Percentiles rank a stretch among this genome's conserved stretches.
Evolutionary conservation across 2,329 filamentous ascomycete species (phyloP).

Genomic region (Talaromyces sp.): DNA sequence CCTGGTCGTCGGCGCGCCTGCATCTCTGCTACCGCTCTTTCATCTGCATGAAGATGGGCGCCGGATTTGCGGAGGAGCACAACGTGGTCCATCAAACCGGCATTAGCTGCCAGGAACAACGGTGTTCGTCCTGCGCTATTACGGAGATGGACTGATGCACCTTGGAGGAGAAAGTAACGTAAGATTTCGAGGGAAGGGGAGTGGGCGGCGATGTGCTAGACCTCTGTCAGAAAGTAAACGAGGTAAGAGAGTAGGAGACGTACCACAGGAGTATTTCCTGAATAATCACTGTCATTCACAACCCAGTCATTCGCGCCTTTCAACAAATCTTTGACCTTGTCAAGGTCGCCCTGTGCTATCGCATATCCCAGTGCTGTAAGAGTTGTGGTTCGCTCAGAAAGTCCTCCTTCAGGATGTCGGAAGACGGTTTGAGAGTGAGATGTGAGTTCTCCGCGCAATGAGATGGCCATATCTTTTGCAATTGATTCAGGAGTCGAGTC

Average conservation of each 20-base stretch:
- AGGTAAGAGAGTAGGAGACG: slow-evolving; percentile 15
- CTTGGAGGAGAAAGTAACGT: slow-evolving; percentile 54
- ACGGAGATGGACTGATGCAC: slow-evolving; percentile 58
- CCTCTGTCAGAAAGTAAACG: neutral
- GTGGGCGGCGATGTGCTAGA: slow-evolving; percentile 56
- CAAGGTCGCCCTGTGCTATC: slow-evolving; percentile 67
- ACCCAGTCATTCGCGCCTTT: slow-evolving; percentile 64
- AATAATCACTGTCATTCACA: slow-evolving; percentile 74
- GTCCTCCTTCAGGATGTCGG: slow-evolving; percentile 62
- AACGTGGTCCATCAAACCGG: slow-evolving; percentile 55
- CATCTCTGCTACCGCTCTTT: slow-evolving; percentile 52
- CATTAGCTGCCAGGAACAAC: slow-evolving; percentile 58
- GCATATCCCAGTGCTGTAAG: slow-evolving; percentile 78
- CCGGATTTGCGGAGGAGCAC: slow-evolving; percentile 54
- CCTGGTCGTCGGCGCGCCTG: slow-evolving; percentile 43
- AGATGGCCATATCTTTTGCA: slow-evolving; percentile 66
- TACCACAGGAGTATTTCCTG: slow-evolving; percentile 66
- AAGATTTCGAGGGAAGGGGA: slow-evolving; percentile 55
- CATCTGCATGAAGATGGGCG: slow-evolving; percentile 58
- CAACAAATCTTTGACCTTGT: slow-evolving; percentile 64
- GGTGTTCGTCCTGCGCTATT: slow-evolving; percentile 58
- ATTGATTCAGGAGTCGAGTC: slow-evolving; percentile 64
- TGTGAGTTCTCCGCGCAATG: slow-evolving; percentile 81
- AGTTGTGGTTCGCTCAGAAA: slow-evolving; percentile 59
- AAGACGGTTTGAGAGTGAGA: slow-evolving; percentile 71